phyloP scores from a whole-genome alignment of 768 basidiomycete genomes.

The Macrolepiota dolichaula region DNA sequence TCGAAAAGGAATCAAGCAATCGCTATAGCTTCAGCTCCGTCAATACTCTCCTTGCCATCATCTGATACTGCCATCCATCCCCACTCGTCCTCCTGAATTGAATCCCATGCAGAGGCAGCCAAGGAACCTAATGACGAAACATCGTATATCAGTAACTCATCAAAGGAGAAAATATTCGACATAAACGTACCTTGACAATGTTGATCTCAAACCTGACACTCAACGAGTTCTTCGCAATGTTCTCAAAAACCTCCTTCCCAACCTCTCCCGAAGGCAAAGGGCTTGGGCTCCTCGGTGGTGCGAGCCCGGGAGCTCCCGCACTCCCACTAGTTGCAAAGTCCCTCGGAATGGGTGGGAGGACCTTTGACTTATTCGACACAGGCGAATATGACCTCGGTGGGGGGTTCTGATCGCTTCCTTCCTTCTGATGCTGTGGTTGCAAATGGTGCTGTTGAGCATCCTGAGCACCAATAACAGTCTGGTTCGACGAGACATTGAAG shows the following conservation, averaged over 20 bases:
- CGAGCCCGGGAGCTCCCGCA: constrained; percentile 23
- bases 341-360: constrained; percentile 77
- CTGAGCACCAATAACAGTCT: constrained; percentile 25
- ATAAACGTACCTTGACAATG: constrained; percentile 78
- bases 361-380: constrained; percentile 51
- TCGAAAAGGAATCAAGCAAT: neutral
- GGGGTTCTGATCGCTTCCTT: constrained; percentile 18
- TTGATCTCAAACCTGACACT: constrained; percentile 96
- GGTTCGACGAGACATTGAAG: constrained; percentile 71
- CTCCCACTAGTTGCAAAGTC: constrained; percentile 41
- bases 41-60: constrained; percentile 84
- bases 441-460: constrained; percentile 17
- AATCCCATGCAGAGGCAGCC: constrained; percentile 89
- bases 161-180: neutral
- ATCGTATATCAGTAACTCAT: neutral
- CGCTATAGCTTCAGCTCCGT: constrained; percentile 79
- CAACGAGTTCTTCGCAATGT: constrained; percentile 69
- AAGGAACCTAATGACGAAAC: constrained; percentile 67
- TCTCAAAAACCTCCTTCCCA: constrained; percentile 67
- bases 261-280: constrained; percentile 66
- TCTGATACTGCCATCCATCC: constrained; percentile 96
- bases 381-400: constrained; percentile 39
- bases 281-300: constrained; percentile 38
- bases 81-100: constrained; percentile 91
- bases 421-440: constrained; percentile 10